phyloP scores from a whole-genome alignment of 805 yeast species.

The Wickerhamiella australiensis region DNA sequence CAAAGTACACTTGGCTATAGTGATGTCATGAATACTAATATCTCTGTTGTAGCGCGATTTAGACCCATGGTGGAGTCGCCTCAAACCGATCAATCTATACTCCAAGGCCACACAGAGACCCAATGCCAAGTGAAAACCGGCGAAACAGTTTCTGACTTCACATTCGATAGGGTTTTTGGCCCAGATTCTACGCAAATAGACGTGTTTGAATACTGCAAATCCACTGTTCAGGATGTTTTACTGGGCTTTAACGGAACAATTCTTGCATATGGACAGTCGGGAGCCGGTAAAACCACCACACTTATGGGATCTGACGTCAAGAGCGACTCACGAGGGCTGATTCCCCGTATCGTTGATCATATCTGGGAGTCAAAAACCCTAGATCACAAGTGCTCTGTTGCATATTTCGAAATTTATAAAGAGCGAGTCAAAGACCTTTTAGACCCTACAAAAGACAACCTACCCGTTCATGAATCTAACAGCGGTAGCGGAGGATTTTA shows the following conservation, averaged over 20 bases:
- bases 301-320: slow-evolving; percentile 52
- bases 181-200: slow-evolving; percentile 41
- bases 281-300: slow-evolving; percentile 64
- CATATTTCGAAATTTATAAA: slow-evolving; percentile 71
- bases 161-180: slow-evolving; percentile 56
- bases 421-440: slow-evolving; percentile 66
- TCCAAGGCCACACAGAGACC: slow-evolving; percentile 1
- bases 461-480: slow-evolving; percentile 11
- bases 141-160: slow-evolving; percentile 30
- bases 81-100: slow-evolving; percentile 7
- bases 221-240: slow-evolving; percentile 57
- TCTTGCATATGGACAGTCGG: slow-evolving; percentile 69
- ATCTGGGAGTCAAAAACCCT: slow-evolving; percentile 45
- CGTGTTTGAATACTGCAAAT: slow-evolving; percentile 45
- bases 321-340: slow-evolving; percentile 43
- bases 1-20: slow-evolving; percentile 5
- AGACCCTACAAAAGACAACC: slow-evolving; percentile 28
- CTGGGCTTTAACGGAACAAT: slow-evolving; percentile 70
- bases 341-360: slow-evolving; percentile 58
- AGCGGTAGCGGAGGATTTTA: slow-evolving; percentile 42
- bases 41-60: slow-evolving; percentile 62
- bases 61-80: slow-evolving; percentile 41
- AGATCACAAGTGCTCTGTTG: slow-evolving; percentile 47
- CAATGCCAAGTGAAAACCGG: slow-evolving; percentile 18
- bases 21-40: slow-evolving; percentile 25